phyloP scores from a whole-genome alignment of 352 stramenopile species.

The Globisporangium polare region DNA sequence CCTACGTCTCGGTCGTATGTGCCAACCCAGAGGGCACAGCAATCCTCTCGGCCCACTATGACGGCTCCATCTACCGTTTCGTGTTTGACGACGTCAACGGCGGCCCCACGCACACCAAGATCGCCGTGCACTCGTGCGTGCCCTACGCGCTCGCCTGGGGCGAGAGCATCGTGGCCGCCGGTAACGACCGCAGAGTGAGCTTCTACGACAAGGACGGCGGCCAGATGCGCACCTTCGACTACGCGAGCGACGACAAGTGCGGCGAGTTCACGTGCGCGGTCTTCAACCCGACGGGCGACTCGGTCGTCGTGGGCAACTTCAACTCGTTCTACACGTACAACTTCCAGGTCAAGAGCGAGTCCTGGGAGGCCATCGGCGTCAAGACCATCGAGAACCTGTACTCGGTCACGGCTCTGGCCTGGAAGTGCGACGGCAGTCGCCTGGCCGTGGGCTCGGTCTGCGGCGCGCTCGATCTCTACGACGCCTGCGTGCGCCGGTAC shows the following conservation, averaged over 20 bases:
- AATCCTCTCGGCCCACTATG: conserved; percentile 89
- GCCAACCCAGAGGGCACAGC: conserved; percentile 84
- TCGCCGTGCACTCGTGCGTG: conserved; percentile 84
- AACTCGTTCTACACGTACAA: conserved; percentile 91
- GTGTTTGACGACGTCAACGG: conserved; percentile 88
- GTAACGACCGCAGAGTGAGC: conserved; percentile 87
- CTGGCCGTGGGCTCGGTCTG: conserved; percentile 90
- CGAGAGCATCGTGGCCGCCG: conserved; percentile 85
- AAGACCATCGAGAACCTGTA: conserved; percentile 93
- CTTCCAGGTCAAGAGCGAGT: conserved; percentile 80
- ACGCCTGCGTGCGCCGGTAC: conserved; percentile 89
- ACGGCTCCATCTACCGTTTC: conserved; percentile 92
- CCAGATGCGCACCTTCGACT: conserved; percentile 88
- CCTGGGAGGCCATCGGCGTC: conserved; percentile 75
- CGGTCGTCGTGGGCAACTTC: conserved; percentile 92
- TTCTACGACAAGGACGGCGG: conserved; percentile 92
- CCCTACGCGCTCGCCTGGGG: conserved; percentile 92
- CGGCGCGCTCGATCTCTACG: conserved; percentile 90
- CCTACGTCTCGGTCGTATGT: conserved; percentile 83
- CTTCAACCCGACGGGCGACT: conserved; percentile 90
- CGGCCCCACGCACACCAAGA: conserved; percentile 78
- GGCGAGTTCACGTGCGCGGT: conserved; percentile 78
- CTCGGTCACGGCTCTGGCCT: conserved; percentile 89
- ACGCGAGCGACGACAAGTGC: conserved; percentile 77
- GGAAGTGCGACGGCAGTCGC: conserved; percentile 89